Evolutionary conservation across 1,284 basidiomycete genomes (phyloP), one percentile per base, ranked within the genome.

Genomic region (Phellinidium pouzarii): DNA sequence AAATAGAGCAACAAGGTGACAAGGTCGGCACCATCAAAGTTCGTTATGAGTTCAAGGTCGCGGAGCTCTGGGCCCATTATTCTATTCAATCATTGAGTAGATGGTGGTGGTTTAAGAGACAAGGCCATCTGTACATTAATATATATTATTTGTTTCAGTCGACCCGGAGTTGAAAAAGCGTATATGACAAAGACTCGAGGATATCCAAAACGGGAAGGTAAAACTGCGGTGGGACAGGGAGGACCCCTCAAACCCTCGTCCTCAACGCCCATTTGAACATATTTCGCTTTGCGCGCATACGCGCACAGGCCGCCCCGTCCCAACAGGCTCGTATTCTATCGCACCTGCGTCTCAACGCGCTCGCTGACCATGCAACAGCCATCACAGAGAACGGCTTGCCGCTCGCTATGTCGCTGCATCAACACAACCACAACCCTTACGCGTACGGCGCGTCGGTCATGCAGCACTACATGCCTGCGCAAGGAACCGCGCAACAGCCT

Each of bases 381-480:
- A 50, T 50, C 38, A 7, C n/a, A 12, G 38, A 50, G 48, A 19
- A 12, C 11, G 23, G 3, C n/a, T 20, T 4, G 9, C 23, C 26
- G n/a, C 8, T 40, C 17, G 8, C 29, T 8, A 42, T 41, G 48
- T 50, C 48, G 48, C 26, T 50, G 48, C 48, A 50, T 26, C 48
- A 50, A 14, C 38, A 42, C 3, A 27, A 50, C 27, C 38, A 42
- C 3, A 27, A 50, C 27, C 48, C 48, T 6, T 50, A 50, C 38
- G 20, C 40, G 17, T 36, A 48, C 20, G 27, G 34, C 38, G 26
- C 48, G 46, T 23, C 31, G 1, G 46, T 48, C 42, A 51, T 51
- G 50, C 50, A 51, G 26, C 51, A 53, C 27, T 53, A 53, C 43
- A 34, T 47, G 27, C 51, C 51, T 36, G 38, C 53, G 3, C 48